Base-by-base conservation (phyloP, 2,329 filamentous ascomycete species). In the Pyricularia pennisetigena region DNA sequence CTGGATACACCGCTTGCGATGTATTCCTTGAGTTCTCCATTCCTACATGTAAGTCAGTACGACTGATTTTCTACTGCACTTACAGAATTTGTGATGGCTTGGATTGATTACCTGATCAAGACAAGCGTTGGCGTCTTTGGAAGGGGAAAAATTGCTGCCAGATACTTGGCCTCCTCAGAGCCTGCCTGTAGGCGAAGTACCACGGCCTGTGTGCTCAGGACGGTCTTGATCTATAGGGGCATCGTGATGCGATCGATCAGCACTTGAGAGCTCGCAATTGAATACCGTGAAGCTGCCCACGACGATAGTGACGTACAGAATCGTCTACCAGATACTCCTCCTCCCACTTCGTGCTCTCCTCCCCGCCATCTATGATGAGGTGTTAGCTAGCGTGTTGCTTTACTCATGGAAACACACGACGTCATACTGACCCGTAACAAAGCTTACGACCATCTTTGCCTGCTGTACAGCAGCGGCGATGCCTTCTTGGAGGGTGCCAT, bases 111-210 rank as follows among this genome's bases (percentile, higher is more conserved):
- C 86, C 89, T 87, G 72, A 97, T 94, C 24, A 96, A 82, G 20
- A 97, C 85, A 9, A 97, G 79, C 1, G 90, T 90, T 0, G 94
- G 94, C n/a, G 88, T 87, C 72, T 87, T 87, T 0, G 87, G 85
- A n/a, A 97, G 81, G 0, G 92, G 91, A 73, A 92, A 96, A 74
- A 97, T 91, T 64, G 92, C 91, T 10, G 89, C 86, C 16, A 98
- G 82, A 74, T 93, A 96, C 6, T 86, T 88, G 10, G 93, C 93
- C 80, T 97, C 93, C 71, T 90, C 86, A 1, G 91, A 93, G 26
- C 89, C 91, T 23, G 89, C 87, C 41, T 83, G 78, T 26, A 97
- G 82, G 66, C 89, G 86, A 26, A 97, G 82, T 8, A 90, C 79
- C 24, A 97, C 82, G 2, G 92, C 86, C 74, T 88, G 86, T 49